These are phyloP conservation scores for Fusarium acutatum DNA, from an alignment of 2,329 filamentous ascomycete species.

Conservation along the genomic window DNA sequence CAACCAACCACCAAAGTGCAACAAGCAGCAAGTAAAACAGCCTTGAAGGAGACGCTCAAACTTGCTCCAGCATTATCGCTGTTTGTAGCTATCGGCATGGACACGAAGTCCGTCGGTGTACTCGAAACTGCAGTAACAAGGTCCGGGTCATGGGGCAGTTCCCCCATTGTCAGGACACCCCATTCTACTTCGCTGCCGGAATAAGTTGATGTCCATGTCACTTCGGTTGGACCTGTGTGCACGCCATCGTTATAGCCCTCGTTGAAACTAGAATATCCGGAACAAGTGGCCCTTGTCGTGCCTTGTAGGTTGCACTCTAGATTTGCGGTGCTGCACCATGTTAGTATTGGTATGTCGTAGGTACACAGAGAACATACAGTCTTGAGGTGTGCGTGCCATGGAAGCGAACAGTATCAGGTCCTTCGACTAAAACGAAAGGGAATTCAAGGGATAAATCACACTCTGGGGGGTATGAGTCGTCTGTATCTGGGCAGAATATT, in stretches of 20 bases:
- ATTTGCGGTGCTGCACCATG: constrained; percentile 50
- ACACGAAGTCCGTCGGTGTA: constrained; percentile 28
- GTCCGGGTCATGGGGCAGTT: constrained; percentile 45
- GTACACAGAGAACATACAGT: constrained; percentile 46
- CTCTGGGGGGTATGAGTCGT: constrained; percentile 49
- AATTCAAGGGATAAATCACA: constrained; percentile 57
- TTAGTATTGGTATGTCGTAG: neutral
- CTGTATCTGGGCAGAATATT: constrained; percentile 57
- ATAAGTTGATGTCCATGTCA: constrained; percentile 56
- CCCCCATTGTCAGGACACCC: constrained; percentile 55
- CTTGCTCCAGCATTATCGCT: constrained; percentile 2
- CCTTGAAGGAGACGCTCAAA: neutral
- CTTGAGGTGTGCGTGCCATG: constrained; percentile 54
- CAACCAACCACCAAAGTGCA: constrained; percentile 1
- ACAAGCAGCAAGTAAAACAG: neutral
- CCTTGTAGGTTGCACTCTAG: constrained; percentile 54
- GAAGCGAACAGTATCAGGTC: constrained; percentile 55
- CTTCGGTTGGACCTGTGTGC: constrained; percentile 53
- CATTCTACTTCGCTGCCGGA: constrained; percentile 53
- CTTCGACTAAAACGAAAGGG: constrained; percentile 58
- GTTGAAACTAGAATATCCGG: constrained; percentile 57
- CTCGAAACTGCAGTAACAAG: constrained; percentile 33
- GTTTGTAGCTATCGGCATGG: constrained; percentile 26
- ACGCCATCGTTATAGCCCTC: constrained; percentile 50
- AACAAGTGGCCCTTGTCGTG: constrained; percentile 57